Evolutionary conservation across 192 early-diverging fungal species (phyloP), one percentile per base, ranked within the genome.

Genomic region (Haplosporangium gracile): DNA sequence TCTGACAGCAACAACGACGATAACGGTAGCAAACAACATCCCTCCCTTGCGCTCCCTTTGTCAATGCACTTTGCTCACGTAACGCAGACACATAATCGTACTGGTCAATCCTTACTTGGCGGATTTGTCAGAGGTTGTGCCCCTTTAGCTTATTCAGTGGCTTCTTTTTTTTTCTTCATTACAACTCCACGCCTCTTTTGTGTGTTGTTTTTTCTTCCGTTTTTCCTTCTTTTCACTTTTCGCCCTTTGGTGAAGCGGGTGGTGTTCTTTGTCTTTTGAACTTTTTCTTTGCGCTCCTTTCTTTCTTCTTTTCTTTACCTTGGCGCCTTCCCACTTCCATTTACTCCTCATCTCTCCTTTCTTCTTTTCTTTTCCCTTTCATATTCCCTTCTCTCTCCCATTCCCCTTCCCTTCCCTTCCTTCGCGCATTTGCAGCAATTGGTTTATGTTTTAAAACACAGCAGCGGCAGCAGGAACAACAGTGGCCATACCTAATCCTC

Each of bases 1-100:
- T 55, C 53, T 55, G 53, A 24, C 57, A 73, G 24, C 45, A 45
- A 45, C 40, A 39, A 39, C 22, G 22, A 22, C 34, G 16, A 42
- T 4, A 71, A 68, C 65, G 65, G 65, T 22, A 39, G 22, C 70
- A 71, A 71, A 16, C 32, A 42, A 71, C 70, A 71, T 4, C n/a
- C 74, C 40, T 63, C 45, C 38, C 4, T n/a, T 15, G 39, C 55
- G 32, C 36, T 47, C 49, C 29, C 42, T 38, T 26, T 38, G 76
- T 49, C 68, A 65, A 60, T 74, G 74, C 38, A 47, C 38, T 18
- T 40, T 77, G 76, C 76, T 77, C 76, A 77, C 76, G 63, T 77
- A 77, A 77, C 63, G 63, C 34, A 51, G 47, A 20, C 76, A 20
- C 22, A n/a, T n/a, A 16, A 20, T 70, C 20, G 38, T 70, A 65